phyloP scores from a whole-genome alignment of 768 basidiomycete species.

The Russula vinacea region DNA sequence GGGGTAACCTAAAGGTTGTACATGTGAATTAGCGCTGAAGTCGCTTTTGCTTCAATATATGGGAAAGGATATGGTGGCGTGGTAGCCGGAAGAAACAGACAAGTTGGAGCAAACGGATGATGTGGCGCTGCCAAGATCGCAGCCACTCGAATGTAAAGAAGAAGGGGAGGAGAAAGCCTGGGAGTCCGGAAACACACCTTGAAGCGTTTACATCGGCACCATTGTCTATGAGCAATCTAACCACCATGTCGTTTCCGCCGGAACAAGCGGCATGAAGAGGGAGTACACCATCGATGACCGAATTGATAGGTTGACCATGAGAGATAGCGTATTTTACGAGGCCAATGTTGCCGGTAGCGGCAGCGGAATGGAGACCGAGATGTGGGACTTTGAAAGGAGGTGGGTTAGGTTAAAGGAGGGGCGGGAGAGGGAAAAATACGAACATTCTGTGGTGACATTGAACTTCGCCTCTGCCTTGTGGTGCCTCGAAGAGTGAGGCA shows the following conservation, averaged over 20 bases:
- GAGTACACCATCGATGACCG: constrained; percentile 93
- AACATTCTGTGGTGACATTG: constrained; percentile 55
- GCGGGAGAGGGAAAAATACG: constrained; percentile 28
- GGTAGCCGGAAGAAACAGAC: constrained; percentile 5
- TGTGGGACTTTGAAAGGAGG: constrained; percentile 55
- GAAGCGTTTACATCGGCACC: constrained; percentile 99
- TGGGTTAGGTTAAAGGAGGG: neutral
- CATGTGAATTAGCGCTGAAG: neutral
- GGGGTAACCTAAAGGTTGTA: constrained; percentile 51
- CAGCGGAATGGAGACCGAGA: constrained; percentile 73
- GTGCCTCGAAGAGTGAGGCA: constrained; percentile 40
- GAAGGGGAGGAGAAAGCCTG: neutral
- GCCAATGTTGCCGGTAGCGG: constrained; percentile 83
- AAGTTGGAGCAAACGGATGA: neutral
- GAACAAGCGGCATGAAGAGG: constrained; percentile 94
- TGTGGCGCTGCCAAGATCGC: neutral
- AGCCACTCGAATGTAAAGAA: neutral
- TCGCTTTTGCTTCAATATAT: neutral
- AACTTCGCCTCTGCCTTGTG: constrained; percentile 48
- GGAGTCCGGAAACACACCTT: constrained; percentile 49
- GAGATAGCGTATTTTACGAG: constrained; percentile 90
- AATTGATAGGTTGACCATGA: constrained; percentile 94
- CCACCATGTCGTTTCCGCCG: constrained; percentile 84
- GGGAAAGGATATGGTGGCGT: constrained; percentile 9
- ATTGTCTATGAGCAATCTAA: constrained; percentile 81